Evolutionary conservation across 2,329 filamentous ascomycete genomes (phyloP).

Genomic region (Nigrograna mackinnonii): DNA sequence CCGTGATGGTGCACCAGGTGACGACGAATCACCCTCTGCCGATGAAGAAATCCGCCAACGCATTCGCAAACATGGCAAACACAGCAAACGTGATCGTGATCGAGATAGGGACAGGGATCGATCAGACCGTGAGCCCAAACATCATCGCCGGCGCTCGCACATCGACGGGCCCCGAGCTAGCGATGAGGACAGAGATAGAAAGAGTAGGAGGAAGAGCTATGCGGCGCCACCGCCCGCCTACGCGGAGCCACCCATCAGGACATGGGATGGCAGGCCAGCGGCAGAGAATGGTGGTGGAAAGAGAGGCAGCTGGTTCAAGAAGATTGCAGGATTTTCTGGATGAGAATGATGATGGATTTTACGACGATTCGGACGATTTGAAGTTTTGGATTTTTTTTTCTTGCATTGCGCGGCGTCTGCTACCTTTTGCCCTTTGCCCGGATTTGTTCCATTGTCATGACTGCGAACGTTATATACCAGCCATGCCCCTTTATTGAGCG

Average conservation of each 20-base stretch:
- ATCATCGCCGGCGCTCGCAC: slow-evolving; percentile 27
- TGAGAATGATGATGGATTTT: slow-evolving; percentile 1
- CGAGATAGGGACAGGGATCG: slow-evolving; percentile 19
- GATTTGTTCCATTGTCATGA: neutral
- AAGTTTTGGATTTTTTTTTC: neutral
- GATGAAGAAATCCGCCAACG: slow-evolving; percentile 44
- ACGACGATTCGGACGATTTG: neutral
- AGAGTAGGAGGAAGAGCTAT: slow-evolving; percentile 35
- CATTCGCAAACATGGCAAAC: slow-evolving; percentile 35
- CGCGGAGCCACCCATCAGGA: slow-evolving; percentile 36
- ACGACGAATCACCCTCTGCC: slow-evolving; percentile 39
- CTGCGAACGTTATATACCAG: too few relatives aligned
- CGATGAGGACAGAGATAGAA: slow-evolving; percentile 20
- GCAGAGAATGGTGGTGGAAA: slow-evolving; percentile 32
- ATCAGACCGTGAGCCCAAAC: slow-evolving; percentile 29
- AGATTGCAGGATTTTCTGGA: slow-evolving; percentile 37
- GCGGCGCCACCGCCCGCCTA: slow-evolving; percentile 24
- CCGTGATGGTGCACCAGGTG: slow-evolving; percentile 21
- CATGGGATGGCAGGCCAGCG: slow-evolving; percentile 46
- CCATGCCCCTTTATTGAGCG: too few relatives aligned
- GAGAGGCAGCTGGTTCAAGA: slow-evolving; percentile 52
- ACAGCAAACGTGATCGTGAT: slow-evolving; percentile 26
- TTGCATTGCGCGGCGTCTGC: slow-evolving; percentile 16
- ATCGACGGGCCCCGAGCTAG: slow-evolving; percentile 18
- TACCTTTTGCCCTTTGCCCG: neutral